These are phyloP conservation scores for Monilinia fructigena DNA, from an alignment of 2,329 filamentous ascomycete genomes.

Conservation along the genomic window DNA sequence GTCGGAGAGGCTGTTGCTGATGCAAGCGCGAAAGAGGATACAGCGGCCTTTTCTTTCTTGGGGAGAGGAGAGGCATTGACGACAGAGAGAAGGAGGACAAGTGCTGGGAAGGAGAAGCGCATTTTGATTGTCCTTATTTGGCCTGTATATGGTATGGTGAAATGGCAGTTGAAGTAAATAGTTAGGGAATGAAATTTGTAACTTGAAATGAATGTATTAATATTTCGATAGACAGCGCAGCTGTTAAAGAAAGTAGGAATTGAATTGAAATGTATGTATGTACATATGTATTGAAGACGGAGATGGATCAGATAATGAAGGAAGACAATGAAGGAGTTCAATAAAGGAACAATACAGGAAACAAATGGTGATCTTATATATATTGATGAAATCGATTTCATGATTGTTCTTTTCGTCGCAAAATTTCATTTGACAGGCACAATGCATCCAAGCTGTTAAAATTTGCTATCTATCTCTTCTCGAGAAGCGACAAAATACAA, in stretches of 20 bases:
- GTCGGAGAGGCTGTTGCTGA: background rate
- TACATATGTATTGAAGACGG: constrained; percentile 1
- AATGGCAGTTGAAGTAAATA: background rate
- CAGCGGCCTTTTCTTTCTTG: constrained; percentile 25
- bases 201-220: constrained; percentile 31
- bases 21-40: constrained; percentile 23
- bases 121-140: constrained; percentile 31
- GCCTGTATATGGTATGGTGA: background rate
- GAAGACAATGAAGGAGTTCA: too few species aligned
- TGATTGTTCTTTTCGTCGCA: background rate
- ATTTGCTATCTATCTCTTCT: background rate
- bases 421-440: background rate
- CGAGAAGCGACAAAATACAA: background rate
- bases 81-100: constrained; percentile 35
- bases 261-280: constrained; percentile 9
- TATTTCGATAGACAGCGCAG: constrained; percentile 35
- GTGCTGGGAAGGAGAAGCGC: constrained; percentile 42
- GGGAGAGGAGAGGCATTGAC: constrained; percentile 39
- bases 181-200: background rate
- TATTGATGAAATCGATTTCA: background rate
- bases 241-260: constrained; percentile 32
- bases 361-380: constrained; percentile 29
- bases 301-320: constrained; percentile 23
- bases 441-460: background rate
- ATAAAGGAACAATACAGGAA: constrained; percentile 31